Evolutionary conservation across 768 basidiomycete species (phyloP).

Genomic region (Pleurotus djamor): DNA sequence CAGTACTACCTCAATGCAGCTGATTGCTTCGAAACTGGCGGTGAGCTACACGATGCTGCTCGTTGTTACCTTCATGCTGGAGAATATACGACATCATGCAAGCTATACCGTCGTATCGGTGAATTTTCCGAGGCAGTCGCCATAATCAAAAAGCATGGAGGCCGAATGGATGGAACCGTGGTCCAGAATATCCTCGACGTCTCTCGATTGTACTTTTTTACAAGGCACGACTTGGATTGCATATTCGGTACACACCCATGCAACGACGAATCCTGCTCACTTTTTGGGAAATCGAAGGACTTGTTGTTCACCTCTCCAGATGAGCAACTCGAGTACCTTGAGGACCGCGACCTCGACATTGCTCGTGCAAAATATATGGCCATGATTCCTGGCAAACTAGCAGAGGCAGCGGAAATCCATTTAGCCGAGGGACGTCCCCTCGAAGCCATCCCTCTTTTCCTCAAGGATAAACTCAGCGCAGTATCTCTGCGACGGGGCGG

Average conservation of each 20-base stretch:
- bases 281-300: constrained; percentile 37
- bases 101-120: constrained; percentile 46
- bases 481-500: constrained; percentile 30
- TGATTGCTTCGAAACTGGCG: constrained; percentile 41
- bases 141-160: constrained; percentile 33
- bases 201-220: constrained; percentile 44
- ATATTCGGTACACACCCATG: constrained; percentile 9
- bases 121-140: constrained; percentile 52
- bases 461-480: constrained; percentile 26
- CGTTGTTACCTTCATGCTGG: constrained; percentile 35
- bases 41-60: constrained; percentile 41
- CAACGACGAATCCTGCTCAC: not conserved
- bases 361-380: constrained; percentile 45
- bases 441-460: constrained; percentile 45
- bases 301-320: constrained; percentile 47
- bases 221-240: constrained; percentile 32
- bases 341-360: constrained; percentile 48
- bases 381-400: constrained; percentile 29
- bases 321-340: constrained; percentile 54
- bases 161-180: constrained; percentile 25
- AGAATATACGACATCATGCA: constrained; percentile 41
- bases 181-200: constrained; percentile 35
- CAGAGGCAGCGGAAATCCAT: constrained; percentile 53
- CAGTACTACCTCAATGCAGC: constrained; percentile 42
- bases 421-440: constrained; percentile 41